Base-by-base conservation (phyloP, 257 asterid species). In the Asclepias syriaca region DNA sequence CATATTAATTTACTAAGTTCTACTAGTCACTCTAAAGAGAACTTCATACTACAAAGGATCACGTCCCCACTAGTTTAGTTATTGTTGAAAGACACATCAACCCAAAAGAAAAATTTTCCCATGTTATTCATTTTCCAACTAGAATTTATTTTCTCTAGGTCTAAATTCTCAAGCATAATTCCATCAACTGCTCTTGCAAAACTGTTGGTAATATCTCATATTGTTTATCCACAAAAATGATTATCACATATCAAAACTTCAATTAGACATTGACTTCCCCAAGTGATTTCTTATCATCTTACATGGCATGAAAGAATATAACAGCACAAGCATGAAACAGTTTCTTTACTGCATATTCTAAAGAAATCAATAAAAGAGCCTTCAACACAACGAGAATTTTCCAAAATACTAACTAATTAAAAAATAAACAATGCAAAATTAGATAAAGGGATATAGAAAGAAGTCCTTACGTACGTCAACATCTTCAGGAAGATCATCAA, bases 401-500 rank as follows among this genome's bases (percentile, higher is more conserved):
- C 3, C 32, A 37, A 43, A 6, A 43, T 27, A 21, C 59, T 14
- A 70, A 56, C 45, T 66, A 29, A 19, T 43, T 0, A 29, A 34
- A 56, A 51, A 21, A 70, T 2, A 46, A 2, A 65, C 22, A 24
- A 59, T 19, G 45, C 40, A 29, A 43, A 43, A 77, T 13, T 48
- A 68, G 64, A 46, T 40, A 65, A 82, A 61, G 71, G 69, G 77
- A 51, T 65, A 75, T 77, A 84, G 88, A 69, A 61, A 78, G 75
- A 82, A 84, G 86, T 87, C 90, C 95, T 90, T 95, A 88, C 97
- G 55, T 88, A 88, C 89, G 89, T 88, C 96, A 83, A 74, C 78
- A 77, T 87, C 95, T 79, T 90, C 93, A 49, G 90, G 90, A 48
- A 79, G 85, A 83, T 88, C 96, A 72, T 90, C 92, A 43, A 90